Conservation (phyloP, 805 yeast species). For the Naumovozyma baii region DNA sequence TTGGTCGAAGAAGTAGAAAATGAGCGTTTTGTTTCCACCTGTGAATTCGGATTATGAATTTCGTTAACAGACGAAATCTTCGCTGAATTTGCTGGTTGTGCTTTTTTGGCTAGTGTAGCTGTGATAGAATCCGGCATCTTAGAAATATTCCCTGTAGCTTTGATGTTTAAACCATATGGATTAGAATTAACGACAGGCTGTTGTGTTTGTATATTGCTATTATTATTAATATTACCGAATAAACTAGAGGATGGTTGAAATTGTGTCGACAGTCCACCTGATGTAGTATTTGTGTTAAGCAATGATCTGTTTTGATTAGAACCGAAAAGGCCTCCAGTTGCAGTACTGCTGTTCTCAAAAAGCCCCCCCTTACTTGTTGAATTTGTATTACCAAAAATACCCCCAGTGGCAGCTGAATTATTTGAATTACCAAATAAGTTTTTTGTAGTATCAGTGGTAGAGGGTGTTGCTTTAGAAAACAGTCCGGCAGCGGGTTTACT, state of each 20-base stretch:
- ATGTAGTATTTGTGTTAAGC: not conserved
- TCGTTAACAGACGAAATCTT: not conserved
- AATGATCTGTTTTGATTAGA: constrained; percentile 1
- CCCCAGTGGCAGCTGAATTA: constrained; percentile 20
- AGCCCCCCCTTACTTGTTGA: too few species aligned
- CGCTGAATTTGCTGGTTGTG: too few species aligned
- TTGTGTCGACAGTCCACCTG: constrained; percentile 10
- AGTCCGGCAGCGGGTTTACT: constrained; percentile 7
- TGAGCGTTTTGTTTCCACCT: constrained; percentile 7
- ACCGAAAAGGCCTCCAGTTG: constrained; percentile 14
- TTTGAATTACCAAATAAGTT: constrained; percentile 3
- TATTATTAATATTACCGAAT: not conserved
- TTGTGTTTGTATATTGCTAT: not conserved
- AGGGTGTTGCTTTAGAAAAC: constrained; percentile 19
- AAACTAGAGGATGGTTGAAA: too few species aligned
- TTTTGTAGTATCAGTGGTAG: not conserved
- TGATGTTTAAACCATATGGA: constrained; percentile 29
- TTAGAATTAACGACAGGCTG: constrained; percentile 5
- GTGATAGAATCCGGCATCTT: constrained; percentile 34
- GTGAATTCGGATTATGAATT: not conserved
- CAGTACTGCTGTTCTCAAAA: too few species aligned
- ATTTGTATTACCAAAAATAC: constrained; percentile 5
- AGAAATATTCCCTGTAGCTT: constrained; percentile 21
- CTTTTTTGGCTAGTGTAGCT: constrained; percentile 19
- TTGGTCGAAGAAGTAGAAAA: constrained; percentile 14